Percentiles rank a stretch among this genome's conserved stretches.
phyloP scores from a whole-genome alignment of 1,139 yeast genomes.

The Kodamaea fungicola region DNA sequence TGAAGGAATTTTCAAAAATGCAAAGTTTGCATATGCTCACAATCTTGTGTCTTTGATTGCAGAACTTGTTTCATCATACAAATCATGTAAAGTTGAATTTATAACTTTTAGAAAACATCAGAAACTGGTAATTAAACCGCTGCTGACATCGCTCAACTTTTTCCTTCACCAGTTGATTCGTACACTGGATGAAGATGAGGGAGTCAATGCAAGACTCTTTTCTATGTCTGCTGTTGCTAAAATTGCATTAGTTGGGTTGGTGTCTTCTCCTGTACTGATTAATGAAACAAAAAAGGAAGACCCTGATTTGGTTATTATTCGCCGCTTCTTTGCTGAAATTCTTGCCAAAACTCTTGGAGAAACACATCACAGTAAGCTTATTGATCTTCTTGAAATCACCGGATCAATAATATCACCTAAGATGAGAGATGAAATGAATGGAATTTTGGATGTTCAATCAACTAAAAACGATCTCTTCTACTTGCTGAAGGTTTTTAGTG shows the following conservation, averaged over 20 bases:
- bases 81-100: conserved; percentile 77
- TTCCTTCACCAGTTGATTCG: conserved; percentile 68
- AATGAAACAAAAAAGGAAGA: conserved; percentile 47
- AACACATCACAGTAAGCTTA: conserved; percentile 38
- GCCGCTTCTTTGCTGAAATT: conserved; percentile 72
- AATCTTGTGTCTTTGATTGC: conserved; percentile 65
- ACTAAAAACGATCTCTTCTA: conserved; percentile 57
- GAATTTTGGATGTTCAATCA: conserved; percentile 44
- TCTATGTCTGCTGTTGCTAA: conserved; percentile 52
- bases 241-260: conserved; percentile 55
- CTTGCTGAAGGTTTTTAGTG: conserved; percentile 62
- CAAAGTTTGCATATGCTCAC: conserved; percentile 59
- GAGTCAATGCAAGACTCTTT: conserved; percentile 10
- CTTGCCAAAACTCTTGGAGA: conserved; percentile 63
- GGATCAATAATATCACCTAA: conserved; percentile 42
- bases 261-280: conserved; percentile 43
- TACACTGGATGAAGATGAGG: neutral
- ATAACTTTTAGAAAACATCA: conserved; percentile 60
- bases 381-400: conserved; percentile 55
- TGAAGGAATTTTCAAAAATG: conserved; percentile 35
- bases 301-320: conserved; percentile 65
- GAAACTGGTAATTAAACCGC: conserved; percentile 49
- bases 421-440: conserved; percentile 40
- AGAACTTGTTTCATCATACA: conserved; percentile 76
- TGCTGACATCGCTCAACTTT: conserved; percentile 74